A percentile compares a stretch with the other conserved stretches of the same genome.
Conservation (phyloP, 2,329 filamentous ascomycete species). For the Calonectria naviculata region DNA sequence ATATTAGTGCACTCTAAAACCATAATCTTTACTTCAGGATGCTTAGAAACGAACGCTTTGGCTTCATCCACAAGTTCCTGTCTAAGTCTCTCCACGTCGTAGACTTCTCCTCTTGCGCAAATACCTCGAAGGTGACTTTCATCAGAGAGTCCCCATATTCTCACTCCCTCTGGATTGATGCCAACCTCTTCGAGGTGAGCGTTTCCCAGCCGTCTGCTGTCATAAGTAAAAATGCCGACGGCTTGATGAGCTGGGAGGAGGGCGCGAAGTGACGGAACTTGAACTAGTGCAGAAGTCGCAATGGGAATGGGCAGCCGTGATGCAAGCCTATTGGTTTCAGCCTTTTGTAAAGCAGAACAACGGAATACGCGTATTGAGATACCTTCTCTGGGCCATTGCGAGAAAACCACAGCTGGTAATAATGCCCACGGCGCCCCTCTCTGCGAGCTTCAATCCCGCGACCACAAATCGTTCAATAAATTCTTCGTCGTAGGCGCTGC, state of each 20-base stretch:
- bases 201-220: constrained; percentile 35
- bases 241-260: constrained; percentile 35
- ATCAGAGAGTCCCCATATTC: constrained; percentile 37
- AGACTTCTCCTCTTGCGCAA: constrained; percentile 28
- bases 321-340: constrained; percentile 37
- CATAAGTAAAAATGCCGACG: constrained; percentile 47
- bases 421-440: constrained; percentile 48
- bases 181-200: constrained; percentile 35
- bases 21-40: constrained; percentile 32
- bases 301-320: constrained; percentile 47
- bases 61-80: constrained; percentile 36
- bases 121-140: constrained; percentile 33
- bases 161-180: constrained; percentile 29
- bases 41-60: constrained; percentile 15
- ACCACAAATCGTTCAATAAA: constrained; percentile 49
- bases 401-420: constrained; percentile 54
- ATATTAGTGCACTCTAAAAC: constrained; percentile 51
- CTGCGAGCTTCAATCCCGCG: constrained; percentile 45
- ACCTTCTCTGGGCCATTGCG: constrained; percentile 48
- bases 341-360: too few relatives aligned
- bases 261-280: constrained; percentile 45
- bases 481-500: constrained; percentile 43
- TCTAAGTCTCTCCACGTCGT: constrained; percentile 30
- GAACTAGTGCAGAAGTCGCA: constrained; percentile 48
- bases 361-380: background rate